Conservation (phyloP, 129 eudicot genomes). For the Flaveria sonorensis region DNA sequence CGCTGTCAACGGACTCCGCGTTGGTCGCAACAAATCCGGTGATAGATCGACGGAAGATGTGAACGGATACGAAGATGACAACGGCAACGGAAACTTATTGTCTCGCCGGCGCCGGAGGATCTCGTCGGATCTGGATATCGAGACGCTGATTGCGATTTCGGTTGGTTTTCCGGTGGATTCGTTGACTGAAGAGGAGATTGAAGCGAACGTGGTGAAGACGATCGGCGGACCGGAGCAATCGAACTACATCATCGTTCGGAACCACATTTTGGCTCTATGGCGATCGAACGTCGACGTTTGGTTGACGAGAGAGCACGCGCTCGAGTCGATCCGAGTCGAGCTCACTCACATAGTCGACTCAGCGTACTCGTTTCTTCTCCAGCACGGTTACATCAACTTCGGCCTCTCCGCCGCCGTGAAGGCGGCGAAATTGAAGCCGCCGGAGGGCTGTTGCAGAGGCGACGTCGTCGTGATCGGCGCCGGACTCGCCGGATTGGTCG, state of each 20-base stretch:
- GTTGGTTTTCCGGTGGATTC: conserved; percentile 90
- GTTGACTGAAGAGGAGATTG: conserved; percentile 87
- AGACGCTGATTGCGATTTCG: conserved; percentile 80
- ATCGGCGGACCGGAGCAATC: conserved; percentile 80
- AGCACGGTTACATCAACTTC: conserved; percentile 85
- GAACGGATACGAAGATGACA: conserved; percentile 24
- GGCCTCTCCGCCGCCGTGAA: conserved; percentile 76
- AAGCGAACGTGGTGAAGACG: conserved; percentile 62
- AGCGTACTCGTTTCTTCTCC: conserved; percentile 63
- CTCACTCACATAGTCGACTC: conserved; percentile 67
- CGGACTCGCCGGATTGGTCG: conserved; percentile 82
- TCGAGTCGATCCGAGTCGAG: conserved; percentile 76
- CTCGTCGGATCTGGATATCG: conserved; percentile 65
- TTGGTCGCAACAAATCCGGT: conserved; percentile 57
- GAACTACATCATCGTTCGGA: conserved; percentile 74
- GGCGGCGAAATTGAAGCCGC: conserved; percentile 46
- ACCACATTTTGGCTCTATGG: conserved; percentile 86
- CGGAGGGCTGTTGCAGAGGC: conserved; percentile 51
- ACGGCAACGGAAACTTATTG: conserved; percentile 28
- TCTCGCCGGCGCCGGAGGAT: conserved; percentile 53
- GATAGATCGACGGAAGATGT: conserved; percentile 31
- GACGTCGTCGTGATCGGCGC: conserved; percentile 72
- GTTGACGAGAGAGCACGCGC: conserved; percentile 69
- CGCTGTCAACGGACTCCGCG: conserved; percentile 58
- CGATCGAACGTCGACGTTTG: conserved; percentile 66